Conservation (phyloP, 2,329 filamentous ascomycete species). For the Sclerotinia spermophila region DNA sequence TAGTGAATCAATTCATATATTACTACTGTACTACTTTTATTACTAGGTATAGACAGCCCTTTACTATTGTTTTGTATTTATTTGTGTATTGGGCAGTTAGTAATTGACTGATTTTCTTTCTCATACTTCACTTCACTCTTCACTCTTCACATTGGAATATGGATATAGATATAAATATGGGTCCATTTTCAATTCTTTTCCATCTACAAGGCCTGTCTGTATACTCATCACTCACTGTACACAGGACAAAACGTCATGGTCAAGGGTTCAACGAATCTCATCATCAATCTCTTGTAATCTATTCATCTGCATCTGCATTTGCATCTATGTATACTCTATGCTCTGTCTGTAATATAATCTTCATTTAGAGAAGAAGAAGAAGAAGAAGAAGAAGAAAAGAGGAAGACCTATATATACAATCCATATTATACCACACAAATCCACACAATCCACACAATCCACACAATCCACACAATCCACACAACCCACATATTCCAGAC, state of each 20-base stretch:
- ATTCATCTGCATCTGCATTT: too few relatives aligned
- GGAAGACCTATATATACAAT: neutral
- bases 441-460: neutral
- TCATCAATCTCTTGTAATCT: neutral
- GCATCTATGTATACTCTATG: neutral
- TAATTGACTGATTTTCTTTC: too few relatives aligned
- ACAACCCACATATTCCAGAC: neutral
- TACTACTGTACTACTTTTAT: too few relatives aligned
- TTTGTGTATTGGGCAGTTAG: too few relatives aligned
- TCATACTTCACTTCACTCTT: neutral
- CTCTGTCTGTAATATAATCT: neutral
- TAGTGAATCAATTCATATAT: neutral
- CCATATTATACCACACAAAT: neutral
- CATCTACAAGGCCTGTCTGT: neutral
- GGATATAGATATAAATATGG: neutral
- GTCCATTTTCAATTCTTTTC: neutral
- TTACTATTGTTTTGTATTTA: too few relatives aligned
- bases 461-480: neutral
- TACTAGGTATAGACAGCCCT: too few relatives aligned
- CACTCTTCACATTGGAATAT: neutral
- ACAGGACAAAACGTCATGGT: neutral
- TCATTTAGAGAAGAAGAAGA: neutral
- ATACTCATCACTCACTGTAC: neutral
- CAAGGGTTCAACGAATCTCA: constrained; percentile 1
- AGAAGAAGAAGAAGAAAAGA: neutral